A percentile compares a stretch with the other conserved stretches of the same genome.
Evolutionary conservation across 306 rosid species (phyloP).

Genomic region (Quercus aquifolioides): DNA sequence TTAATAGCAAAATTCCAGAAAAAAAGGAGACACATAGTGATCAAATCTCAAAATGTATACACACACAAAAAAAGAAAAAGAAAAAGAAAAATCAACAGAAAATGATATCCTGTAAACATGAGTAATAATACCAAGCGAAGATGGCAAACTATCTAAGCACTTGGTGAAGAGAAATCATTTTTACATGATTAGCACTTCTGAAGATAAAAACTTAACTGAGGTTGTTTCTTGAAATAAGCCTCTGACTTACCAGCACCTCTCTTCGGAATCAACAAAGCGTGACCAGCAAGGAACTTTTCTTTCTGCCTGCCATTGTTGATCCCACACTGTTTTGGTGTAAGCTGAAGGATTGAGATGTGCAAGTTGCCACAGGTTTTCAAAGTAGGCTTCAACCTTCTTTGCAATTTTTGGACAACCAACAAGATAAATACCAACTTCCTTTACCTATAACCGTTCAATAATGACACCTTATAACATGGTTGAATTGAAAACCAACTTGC

Average conservation of each 20-base stretch:
- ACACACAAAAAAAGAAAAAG: conserved; percentile 5
- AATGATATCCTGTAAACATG: conserved; percentile 8
- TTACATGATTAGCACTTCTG: not conserved
- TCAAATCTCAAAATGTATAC: not conserved
- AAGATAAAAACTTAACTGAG: conserved; percentile 1
- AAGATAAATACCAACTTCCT: conserved; percentile 88
- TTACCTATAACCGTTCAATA: conserved; percentile 53
- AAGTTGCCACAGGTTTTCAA: conserved; percentile 75
- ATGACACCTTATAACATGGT: conserved; percentile 6
- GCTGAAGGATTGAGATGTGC: conserved; percentile 55
- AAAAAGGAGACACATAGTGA: not conserved
- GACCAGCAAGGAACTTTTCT: conserved; percentile 98
- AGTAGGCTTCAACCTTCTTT: conserved; percentile 60
- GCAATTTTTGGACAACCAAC: conserved; percentile 70
- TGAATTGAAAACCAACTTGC: not conserved
- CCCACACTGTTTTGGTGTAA: conserved; percentile 56
- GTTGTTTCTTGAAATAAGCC: conserved; percentile 1
- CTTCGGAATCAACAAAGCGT: conserved; percentile 48
- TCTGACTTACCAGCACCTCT: conserved; percentile 69
- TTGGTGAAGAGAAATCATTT: conserved; percentile 2
- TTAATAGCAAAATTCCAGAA: not conserved
- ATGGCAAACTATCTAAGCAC: not conserved
- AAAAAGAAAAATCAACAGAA: not conserved
- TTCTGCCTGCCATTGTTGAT: conserved; percentile 77
- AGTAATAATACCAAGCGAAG: not conserved